Conservation (phyloP, 169 alveolate genomes). For the Babesia sp. region DNA sequence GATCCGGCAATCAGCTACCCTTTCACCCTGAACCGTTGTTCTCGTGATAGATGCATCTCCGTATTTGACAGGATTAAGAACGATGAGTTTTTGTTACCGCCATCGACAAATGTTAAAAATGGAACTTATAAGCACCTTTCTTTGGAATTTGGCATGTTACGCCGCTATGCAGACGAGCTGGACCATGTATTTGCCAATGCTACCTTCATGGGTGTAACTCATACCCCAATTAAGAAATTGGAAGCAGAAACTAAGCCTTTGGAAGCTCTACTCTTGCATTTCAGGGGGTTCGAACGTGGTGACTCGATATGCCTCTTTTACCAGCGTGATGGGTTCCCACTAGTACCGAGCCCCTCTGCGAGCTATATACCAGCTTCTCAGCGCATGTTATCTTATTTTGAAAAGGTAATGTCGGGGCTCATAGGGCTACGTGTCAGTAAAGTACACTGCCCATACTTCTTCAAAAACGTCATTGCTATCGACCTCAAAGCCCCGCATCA, state of each 20-base stretch:
- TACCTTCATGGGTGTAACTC: conserved; percentile 50
- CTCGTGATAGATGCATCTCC: conserved; percentile 16
- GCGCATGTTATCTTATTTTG: conserved; percentile 29
- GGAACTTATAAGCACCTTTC: not conserved
- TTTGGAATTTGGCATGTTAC: conserved; percentile 20
- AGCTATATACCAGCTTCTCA: conserved; percentile 33
- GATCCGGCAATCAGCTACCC: no score
- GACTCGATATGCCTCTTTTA: conserved; percentile 43
- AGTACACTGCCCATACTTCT: conserved; percentile 46
- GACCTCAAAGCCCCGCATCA: conserved; percentile 37
- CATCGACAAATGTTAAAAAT: not conserved
- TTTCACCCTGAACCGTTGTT: not conserved
- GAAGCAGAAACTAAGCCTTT: conserved; percentile 2
- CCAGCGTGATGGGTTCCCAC: conserved; percentile 33
- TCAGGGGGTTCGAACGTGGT: conserved; percentile 64
- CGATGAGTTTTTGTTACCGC: conserved; percentile 12
- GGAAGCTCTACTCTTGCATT: conserved; percentile 48
- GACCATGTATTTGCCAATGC: conserved; percentile 39
- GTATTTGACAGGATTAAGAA: conserved; percentile 25
- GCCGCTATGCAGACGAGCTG: conserved; percentile 45
- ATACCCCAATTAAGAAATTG: conserved; percentile 14
- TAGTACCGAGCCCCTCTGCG: conserved; percentile 54
- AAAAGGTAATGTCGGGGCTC: conserved; percentile 51
- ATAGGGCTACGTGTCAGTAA: conserved; percentile 44
- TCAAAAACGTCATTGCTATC: conserved; percentile 44